Conservation (phyloP, 768 basidiomycete species). For the Naganishia onofrii region DNA sequence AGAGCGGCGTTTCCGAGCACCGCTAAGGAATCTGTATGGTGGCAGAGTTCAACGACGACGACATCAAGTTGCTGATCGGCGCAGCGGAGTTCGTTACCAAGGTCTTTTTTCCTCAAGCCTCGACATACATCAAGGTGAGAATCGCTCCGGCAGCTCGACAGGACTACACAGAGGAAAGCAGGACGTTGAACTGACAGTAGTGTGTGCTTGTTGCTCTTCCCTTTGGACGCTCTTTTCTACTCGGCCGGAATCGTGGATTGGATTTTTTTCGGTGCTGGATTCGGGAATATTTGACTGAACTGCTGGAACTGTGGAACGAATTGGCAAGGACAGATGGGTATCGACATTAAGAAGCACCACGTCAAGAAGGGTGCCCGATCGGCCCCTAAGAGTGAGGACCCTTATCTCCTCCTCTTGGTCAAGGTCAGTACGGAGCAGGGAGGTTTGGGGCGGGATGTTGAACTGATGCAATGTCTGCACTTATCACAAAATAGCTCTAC, state of each 20-base stretch:
- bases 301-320: slow-evolving; percentile 12
- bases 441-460: background rate
- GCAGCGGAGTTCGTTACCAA: slow-evolving; percentile 18
- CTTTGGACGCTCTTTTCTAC: slow-evolving; percentile 4
- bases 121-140: slow-evolving; percentile 27
- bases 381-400: slow-evolving; percentile 98
- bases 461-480: slow-evolving; percentile 1
- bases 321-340: slow-evolving; percentile 62
- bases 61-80: background rate
- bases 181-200: background rate
- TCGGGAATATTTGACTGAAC: background rate
- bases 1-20: slow-evolving; percentile 10
- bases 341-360: slow-evolving; percentile 93
- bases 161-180: background rate
- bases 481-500: slow-evolving; percentile 67
- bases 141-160: background rate
- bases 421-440: slow-evolving; percentile 62
- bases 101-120: slow-evolving; percentile 20
- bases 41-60: slow-evolving; percentile 9
- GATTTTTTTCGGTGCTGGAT: slow-evolving; percentile 4
- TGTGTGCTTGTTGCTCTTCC: slow-evolving; percentile 8
- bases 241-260: slow-evolving; percentile 12
- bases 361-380: slow-evolving; percentile 95
- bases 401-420: slow-evolving; percentile 94
- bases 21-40: slow-evolving; percentile 14